Conservation (phyloP, 2,329 filamentous ascomycete species). For the Fonsecaea monophora region DNA sequence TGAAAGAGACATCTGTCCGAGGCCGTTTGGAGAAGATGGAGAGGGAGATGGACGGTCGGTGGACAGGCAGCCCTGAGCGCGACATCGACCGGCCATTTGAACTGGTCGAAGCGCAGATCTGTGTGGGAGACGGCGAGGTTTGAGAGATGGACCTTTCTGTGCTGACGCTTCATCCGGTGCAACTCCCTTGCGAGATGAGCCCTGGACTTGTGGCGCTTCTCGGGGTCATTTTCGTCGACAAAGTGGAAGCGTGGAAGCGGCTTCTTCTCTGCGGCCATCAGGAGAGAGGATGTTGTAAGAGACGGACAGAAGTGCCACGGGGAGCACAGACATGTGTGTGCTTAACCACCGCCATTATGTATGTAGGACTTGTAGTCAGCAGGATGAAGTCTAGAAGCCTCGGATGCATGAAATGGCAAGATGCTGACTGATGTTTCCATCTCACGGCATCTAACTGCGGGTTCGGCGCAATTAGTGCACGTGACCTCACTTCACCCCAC, state of each 20-base stretch:
- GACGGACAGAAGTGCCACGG: not conserved
- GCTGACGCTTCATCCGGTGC: constrained; percentile 18
- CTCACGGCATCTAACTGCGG: not conserved
- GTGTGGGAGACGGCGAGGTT: not conserved
- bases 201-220: constrained; percentile 14
- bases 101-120: not conserved
- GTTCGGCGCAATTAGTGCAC: not conserved
- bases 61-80: constrained; percentile 17
- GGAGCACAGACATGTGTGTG: not conserved
- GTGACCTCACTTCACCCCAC: not conserved
- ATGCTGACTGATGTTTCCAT: not conserved
- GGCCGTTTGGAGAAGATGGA: not conserved
- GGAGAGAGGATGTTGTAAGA: not conserved
- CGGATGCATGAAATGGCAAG: not conserved
- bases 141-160: not conserved
- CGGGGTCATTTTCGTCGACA: constrained; percentile 21
- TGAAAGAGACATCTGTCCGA: constrained; percentile 11
- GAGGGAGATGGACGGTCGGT: constrained; percentile 10
- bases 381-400: not conserved
- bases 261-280: constrained; percentile 1
- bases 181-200: constrained; percentile 21
- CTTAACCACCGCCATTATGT: not conserved
- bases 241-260: constrained; percentile 12
- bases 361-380: not conserved
- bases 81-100: constrained; percentile 15